These are phyloP conservation scores for Cryphonectria naterciae DNA, from an alignment of 2,329 filamentous ascomycete species.

Conservation along the genomic window DNA sequence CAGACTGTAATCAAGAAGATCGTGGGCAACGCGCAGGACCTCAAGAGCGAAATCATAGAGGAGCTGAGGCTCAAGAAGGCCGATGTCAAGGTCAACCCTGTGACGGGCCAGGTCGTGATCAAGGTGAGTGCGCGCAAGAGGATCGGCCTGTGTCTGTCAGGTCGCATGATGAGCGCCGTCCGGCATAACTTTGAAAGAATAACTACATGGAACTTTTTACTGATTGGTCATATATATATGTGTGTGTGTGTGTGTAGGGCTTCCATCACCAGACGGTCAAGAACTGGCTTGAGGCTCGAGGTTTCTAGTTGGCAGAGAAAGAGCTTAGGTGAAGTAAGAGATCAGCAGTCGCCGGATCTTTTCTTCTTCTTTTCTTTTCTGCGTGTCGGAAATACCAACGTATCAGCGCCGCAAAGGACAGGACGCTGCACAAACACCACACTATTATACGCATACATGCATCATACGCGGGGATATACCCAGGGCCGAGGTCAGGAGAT, in stretches of 20 bases:
- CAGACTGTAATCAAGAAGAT: conserved; percentile 79
- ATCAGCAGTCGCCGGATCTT: background rate
- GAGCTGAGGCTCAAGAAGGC: conserved; percentile 61
- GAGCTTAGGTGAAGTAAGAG: background rate
- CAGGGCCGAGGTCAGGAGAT: background rate
- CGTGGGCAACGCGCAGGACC: conserved; percentile 68
- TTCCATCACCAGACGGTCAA: conserved; percentile 25
- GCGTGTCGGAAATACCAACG: background rate
- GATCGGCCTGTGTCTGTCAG: background rate
- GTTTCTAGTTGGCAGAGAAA: conserved; percentile 22
- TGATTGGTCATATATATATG: background rate
- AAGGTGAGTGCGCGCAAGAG: conserved; percentile 57
- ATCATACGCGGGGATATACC: background rate
- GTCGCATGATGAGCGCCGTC: too few species aligned
- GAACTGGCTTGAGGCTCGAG: conserved; percentile 30
- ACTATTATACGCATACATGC: background rate
- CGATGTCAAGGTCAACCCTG: conserved; percentile 57
- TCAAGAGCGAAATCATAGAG: conserved; percentile 66
- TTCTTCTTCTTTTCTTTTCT: too few species aligned
- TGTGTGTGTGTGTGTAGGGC: too few species aligned
- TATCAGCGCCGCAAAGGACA: background rate
- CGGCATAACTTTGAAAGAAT: background rate
- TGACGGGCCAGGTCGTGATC: conserved; percentile 75
- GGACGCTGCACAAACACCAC: background rate
- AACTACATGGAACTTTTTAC: background rate